phyloP scores from a whole-genome alignment of 2,329 filamentous ascomycete species.

The Graphium sp. region DNA sequence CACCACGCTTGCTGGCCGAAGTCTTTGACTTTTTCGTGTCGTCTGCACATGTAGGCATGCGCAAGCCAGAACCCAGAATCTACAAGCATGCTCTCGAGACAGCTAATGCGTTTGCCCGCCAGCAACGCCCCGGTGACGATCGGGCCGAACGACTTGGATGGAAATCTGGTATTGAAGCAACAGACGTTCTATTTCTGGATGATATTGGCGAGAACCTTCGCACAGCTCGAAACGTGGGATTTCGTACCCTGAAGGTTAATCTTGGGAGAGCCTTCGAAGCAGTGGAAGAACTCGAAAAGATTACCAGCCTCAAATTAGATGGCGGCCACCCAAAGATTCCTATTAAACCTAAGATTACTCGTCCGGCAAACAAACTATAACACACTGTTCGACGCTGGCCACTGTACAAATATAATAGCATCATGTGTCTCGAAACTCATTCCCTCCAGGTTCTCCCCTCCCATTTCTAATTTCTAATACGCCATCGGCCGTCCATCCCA shows the following conservation, averaged over 20 bases:
- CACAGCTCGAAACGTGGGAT: constrained; percentile 54
- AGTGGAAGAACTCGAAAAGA: constrained; percentile 60
- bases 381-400: constrained; percentile 17
- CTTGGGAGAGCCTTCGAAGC: constrained; percentile 66
- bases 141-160: constrained; percentile 23
- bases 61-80: constrained; percentile 74
- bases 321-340: constrained; percentile 26
- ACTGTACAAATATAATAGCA: too few species aligned
- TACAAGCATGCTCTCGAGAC: constrained; percentile 57
- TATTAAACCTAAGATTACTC: constrained; percentile 1
- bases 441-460: too few species aligned
- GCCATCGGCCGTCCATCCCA: too few species aligned
- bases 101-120: constrained; percentile 42
- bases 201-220: constrained; percentile 92
- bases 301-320: constrained; percentile 51
- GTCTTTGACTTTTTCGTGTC: constrained; percentile 80
- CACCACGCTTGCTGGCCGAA: too few species aligned
- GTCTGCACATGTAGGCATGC: constrained; percentile 69
- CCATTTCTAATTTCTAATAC: too few species aligned
- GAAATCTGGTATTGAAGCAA: constrained; percentile 32
- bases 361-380: constrained; percentile 25
- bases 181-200: constrained; percentile 74
- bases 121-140: constrained; percentile 6
- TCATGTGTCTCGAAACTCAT: too few species aligned
- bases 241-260: constrained; percentile 71